These are phyloP conservation scores for Kondoa malvinella DNA, from an alignment of 768 basidiomycete species.

Conservation along the genomic window DNA sequence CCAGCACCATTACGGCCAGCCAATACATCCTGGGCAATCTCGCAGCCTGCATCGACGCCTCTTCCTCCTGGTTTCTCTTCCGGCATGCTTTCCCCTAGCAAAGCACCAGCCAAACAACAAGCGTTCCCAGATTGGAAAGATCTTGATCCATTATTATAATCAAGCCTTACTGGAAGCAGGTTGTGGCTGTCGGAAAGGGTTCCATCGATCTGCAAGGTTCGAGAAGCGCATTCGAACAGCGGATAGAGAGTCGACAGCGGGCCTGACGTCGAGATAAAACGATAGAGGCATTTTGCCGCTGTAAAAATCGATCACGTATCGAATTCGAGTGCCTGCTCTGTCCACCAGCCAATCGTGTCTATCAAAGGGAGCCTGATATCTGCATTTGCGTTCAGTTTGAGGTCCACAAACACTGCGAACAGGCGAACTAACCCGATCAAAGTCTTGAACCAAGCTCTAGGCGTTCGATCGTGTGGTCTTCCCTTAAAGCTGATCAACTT, in stretches of 20 bases:
- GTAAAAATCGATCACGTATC: constrained; percentile 98
- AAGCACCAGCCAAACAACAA: constrained; percentile 7
- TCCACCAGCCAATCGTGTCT: constrained; percentile 94
- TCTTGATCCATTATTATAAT: constrained; percentile 17
- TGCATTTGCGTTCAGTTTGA: constrained; percentile 31
- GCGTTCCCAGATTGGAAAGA: constrained; percentile 11
- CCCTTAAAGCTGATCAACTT: constrained; percentile 84
- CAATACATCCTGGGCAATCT: too few relatives aligned
- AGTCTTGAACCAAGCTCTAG: constrained; percentile 63
- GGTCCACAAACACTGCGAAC: background rate
- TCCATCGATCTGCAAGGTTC: constrained; percentile 22
- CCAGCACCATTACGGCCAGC: constrained; percentile 7
- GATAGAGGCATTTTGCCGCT: constrained; percentile 54
- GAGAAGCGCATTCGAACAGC: constrained; percentile 66
- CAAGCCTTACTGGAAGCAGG: background rate
- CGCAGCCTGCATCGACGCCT: background rate
- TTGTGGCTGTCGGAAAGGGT: background rate
- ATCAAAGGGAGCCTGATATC: constrained; percentile 88
- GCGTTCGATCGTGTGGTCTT: constrained; percentile 57
- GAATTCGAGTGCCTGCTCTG: constrained; percentile 48
- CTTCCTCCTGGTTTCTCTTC: constrained; percentile 5
- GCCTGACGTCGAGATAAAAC: constrained; percentile 86
- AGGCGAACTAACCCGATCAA: constrained; percentile 67
- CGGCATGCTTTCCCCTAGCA: constrained; percentile 1
- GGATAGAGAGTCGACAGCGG: constrained; percentile 86